phyloP scores from a whole-genome alignment of 345 rosid genomes.

The Pugionium dolabratum region DNA sequence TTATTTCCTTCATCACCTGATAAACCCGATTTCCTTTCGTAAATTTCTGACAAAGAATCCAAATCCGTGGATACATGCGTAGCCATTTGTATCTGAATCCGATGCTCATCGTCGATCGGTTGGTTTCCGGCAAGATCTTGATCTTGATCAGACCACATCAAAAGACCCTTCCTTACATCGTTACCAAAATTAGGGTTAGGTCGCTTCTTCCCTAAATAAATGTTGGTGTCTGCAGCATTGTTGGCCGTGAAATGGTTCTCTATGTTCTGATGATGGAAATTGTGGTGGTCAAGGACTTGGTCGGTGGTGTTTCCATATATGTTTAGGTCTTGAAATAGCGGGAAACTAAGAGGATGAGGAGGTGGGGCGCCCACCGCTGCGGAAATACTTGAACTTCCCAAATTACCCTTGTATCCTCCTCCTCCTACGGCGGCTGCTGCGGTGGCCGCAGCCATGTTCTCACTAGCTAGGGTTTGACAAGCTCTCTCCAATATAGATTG shows the following conservation, averaged over 20 bases:
- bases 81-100: conserved; percentile 54
- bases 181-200: conserved; percentile 55
- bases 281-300: conserved; percentile 60
- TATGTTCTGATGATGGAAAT: conserved; percentile 57
- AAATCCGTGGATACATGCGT: conserved; percentile 57
- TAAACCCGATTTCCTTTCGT: conserved; percentile 66
- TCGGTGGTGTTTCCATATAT: conserved; percentile 61
- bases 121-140: conserved; percentile 49
- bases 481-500: conserved; percentile 95
- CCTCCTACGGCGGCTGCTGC: conserved; percentile 29
- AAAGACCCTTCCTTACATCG: conserved; percentile 59
- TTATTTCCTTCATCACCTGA: conserved; percentile 52
- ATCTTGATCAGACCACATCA: conserved; percentile 87
- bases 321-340: conserved; percentile 92
- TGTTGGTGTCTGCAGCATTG: conserved; percentile 44
- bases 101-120: conserved; percentile 43
- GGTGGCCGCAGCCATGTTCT: conserved; percentile 53
- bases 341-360: conserved; percentile 59
- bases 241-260: conserved; percentile 57
- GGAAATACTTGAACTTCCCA: conserved; percentile 53
- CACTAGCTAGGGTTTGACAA: conserved; percentile 85
- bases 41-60: conserved; percentile 72
- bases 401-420: conserved; percentile 50
- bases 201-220: conserved; percentile 73
- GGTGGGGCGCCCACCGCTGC: conserved; percentile 42